phyloP scores from a whole-genome alignment of 148 eudicot genomes.

The Silene latifolia region DNA sequence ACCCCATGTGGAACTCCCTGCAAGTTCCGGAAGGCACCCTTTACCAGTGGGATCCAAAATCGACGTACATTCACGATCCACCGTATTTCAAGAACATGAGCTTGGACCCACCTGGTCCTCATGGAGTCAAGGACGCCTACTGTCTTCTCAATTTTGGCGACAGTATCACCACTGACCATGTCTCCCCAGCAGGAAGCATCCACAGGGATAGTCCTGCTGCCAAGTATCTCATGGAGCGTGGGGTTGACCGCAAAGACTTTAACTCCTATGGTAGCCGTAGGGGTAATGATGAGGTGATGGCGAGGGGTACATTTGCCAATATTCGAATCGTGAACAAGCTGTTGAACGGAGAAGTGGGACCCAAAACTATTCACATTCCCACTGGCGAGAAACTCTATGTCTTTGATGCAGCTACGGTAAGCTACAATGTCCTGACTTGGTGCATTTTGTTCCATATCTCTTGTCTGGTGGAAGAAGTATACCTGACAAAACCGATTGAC shows the following conservation, averaged over 20 bases:
- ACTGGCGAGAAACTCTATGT: constrained; percentile 75
- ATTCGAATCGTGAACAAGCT: constrained; percentile 88
- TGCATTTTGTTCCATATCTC: not conserved
- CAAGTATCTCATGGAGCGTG: constrained; percentile 70
- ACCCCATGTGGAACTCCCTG: constrained; percentile 89
- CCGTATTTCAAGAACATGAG: constrained; percentile 92
- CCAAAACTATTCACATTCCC: constrained; percentile 85
- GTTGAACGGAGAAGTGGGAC: constrained; percentile 87
- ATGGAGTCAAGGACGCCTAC: constrained; percentile 86
- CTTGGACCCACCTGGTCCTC: constrained; percentile 88
- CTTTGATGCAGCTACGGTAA: constrained; percentile 84
- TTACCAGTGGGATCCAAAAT: constrained; percentile 77
- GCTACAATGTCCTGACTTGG: not conserved
- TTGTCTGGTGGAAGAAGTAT: not conserved
- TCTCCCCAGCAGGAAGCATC: constrained; percentile 95
- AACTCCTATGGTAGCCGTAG: constrained; percentile 98
- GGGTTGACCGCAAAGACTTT: constrained; percentile 85
- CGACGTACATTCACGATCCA: constrained; percentile 89
- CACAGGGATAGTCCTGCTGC: constrained; percentile 97
- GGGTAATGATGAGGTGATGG: constrained; percentile 95
- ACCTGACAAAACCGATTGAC: not conserved
- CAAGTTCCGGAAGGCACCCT: constrained; percentile 74
- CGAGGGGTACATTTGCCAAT: constrained; percentile 94
- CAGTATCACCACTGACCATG: constrained; percentile 95
- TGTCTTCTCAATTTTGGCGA: constrained; percentile 90